Percentiles rank a stretch among this genome's conserved stretches.
phyloP scores from a whole-genome alignment of 306 rosid genomes.

The Citrullus amarus region DNA sequence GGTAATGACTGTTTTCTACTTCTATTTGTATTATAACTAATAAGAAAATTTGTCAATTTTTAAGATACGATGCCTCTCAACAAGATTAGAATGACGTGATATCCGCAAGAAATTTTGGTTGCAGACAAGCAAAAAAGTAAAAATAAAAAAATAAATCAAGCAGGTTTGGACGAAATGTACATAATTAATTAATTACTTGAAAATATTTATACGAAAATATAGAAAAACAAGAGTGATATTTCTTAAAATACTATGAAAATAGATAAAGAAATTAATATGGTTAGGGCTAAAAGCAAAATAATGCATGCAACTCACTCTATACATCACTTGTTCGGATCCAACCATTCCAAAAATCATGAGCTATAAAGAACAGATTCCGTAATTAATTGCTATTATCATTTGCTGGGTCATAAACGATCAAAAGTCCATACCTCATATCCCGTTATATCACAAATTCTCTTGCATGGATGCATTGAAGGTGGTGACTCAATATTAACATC shows the following conservation, averaged over 20 bases:
- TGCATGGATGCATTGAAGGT: constrained; percentile 89
- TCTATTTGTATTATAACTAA: neutral
- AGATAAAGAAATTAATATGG: neutral
- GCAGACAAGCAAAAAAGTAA: neutral
- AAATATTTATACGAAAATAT: neutral
- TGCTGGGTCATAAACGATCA: neutral
- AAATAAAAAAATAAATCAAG: neutral
- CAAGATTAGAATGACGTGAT: neutral
- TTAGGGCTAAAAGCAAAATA: neutral
- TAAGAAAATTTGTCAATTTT: neutral
- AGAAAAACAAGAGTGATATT: neutral
- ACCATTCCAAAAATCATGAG: neutral
- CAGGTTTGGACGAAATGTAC: neutral
- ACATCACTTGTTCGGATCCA: neutral
- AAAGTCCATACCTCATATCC: constrained; percentile 61
- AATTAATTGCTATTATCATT: neutral
- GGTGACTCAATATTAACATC: constrained; percentile 82
- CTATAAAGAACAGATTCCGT: neutral
- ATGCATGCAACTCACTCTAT: neutral
- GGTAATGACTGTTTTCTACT: too few relatives aligned
- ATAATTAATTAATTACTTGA: neutral
- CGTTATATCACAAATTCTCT: constrained; percentile 77
- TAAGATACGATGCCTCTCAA: neutral
- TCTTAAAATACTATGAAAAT: neutral
- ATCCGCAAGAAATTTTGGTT: neutral